phyloP scores from a whole-genome alignment of 176 grass and related monocot species.

The Cenchrus americanus region DNA sequence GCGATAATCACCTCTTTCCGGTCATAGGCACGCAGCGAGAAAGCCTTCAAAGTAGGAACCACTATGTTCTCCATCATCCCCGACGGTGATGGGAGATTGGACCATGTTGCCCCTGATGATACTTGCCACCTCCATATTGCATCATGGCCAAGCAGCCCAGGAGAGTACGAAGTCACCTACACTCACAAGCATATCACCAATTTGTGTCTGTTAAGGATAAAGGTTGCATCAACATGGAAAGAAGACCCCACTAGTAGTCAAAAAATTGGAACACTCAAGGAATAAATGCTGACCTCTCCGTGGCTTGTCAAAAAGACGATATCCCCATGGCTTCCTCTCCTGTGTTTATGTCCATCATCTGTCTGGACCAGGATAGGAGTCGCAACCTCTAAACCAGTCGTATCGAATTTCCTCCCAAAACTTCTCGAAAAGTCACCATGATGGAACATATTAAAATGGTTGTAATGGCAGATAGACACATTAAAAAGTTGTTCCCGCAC shows the following conservation, averaged over 20 bases:
- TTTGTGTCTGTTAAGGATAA: background rate
- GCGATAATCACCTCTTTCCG: constrained; percentile 72
- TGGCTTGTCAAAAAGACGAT: constrained; percentile 87
- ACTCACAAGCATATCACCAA: constrained; percentile 18
- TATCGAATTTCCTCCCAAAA: constrained; percentile 80
- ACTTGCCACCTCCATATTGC: constrained; percentile 93
- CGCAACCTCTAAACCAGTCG: constrained; percentile 75
- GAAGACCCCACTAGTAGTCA: too few species aligned
- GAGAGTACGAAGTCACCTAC: constrained; percentile 86
- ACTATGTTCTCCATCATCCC: constrained; percentile 91
- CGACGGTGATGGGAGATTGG: constrained; percentile 87
- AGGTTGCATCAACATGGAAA: constrained; percentile 11
- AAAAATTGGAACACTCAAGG: background rate
- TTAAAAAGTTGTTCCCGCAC: constrained; percentile 92
- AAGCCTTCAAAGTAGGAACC: constrained; percentile 86
- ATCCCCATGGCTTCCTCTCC: constrained; percentile 90
- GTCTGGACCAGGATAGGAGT: constrained; percentile 77
- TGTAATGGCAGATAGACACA: constrained; percentile 94
- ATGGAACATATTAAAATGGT: constrained; percentile 79
- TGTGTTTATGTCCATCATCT: constrained; percentile 93
- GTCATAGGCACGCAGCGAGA: constrained; percentile 60
- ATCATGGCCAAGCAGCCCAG: constrained; percentile 74
- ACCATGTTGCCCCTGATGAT: constrained; percentile 87
- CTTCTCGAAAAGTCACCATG: constrained; percentile 89
- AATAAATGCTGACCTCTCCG: constrained; percentile 71